Base-by-base conservation (phyloP, 495 filamentous ascomycete species). In the Articulospora tetracladia region DNA sequence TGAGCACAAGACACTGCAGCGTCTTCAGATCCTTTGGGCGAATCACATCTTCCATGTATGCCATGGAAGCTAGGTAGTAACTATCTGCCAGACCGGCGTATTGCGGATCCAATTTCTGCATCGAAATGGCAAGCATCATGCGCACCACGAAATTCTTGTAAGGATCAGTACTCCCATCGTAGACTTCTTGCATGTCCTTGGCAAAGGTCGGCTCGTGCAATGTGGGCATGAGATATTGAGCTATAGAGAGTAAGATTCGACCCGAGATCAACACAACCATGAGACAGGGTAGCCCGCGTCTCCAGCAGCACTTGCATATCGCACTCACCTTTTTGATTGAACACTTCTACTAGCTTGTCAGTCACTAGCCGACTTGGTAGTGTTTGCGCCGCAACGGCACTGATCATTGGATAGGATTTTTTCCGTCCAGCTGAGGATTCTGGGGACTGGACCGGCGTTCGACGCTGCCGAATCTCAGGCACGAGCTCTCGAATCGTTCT, bases 61-160 rank as follows among this genome's bases (percentile, higher is more conserved):
- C 84, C 68, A 97, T 81, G 12, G 93, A 93, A 15, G 91, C 88
- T 3, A 95, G 81, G 67, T 96, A 98, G 73, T 92, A 96, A 65
- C 88, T 89, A 70, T 98, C 92, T 30, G 93, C 93, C 34, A 96
- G 78, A 47, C 90, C 89, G 34, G 90, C 89, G 70, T 90, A 97
- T 49, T 83, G 82, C 7, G 73, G 58, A 68, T 90, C 89, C 63
- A 96, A 76, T 69, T 92, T 95, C 68, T 96, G 92, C 77, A 97
- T 85, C 70, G 89, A 91, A 63, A 96, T 94, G 2, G 93, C 93
- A 67, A 97, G 82, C 26, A 95, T 91, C 83, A 97, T 90, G 57
- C 89, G 86, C 36, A 93, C 69, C 46, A 91, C 83, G 64, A 97
- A 98, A 57, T 93, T 91, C 63, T 92, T 81, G 70, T 89, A 91